phyloP scores from a whole-genome alignment of 1,284 basidiomycete genomes.

The Phylloboletellus chloephorus region DNA sequence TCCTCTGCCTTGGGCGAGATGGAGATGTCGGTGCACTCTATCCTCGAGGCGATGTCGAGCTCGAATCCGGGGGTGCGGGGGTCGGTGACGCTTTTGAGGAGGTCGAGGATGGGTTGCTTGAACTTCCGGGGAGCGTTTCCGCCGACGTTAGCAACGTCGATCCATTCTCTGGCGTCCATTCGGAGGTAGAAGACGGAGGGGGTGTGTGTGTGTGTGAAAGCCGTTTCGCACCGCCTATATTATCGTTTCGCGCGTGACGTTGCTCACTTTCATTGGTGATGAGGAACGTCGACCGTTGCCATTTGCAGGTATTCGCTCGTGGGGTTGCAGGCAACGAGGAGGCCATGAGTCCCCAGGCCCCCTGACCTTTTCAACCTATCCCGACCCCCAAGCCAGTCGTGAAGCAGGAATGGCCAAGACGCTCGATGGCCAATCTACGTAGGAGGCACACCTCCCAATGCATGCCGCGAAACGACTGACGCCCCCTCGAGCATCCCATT shows the following conservation, averaged over 20 bases:
- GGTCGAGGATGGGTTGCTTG: conserved; percentile 24
- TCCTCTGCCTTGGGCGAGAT: conserved; percentile 36
- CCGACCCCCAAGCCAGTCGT: too few species aligned
- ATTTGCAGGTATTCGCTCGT: conserved; percentile 2
- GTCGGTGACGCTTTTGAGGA: conserved; percentile 9
- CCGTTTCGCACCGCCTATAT: too few species aligned
- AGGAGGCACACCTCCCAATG: background rate
- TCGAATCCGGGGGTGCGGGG: conserved; percentile 21
- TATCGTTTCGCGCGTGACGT: too few species aligned
- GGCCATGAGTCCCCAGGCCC: conserved; percentile 7
- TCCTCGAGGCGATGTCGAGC: conserved; percentile 18
- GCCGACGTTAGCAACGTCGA: conserved; percentile 20
- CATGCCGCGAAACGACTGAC: conserved; percentile 2
- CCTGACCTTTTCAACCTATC: too few species aligned
- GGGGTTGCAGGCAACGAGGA: conserved; percentile 12
- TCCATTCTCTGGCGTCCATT: conserved; percentile 14
- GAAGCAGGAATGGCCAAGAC: conserved; percentile 7
- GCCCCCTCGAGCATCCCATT: background rate
- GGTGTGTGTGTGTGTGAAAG: too few species aligned
- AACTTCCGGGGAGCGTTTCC: conserved; percentile 25
- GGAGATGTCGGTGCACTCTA: conserved; percentile 34
- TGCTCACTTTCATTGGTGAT: too few species aligned
- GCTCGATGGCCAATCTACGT: conserved; percentile 10
- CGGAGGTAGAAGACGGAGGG: too few species aligned
- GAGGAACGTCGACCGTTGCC: too few species aligned